Conservation (phyloP, 208 protist genomes). For the Paratrypanosoma confusum region DNA sequence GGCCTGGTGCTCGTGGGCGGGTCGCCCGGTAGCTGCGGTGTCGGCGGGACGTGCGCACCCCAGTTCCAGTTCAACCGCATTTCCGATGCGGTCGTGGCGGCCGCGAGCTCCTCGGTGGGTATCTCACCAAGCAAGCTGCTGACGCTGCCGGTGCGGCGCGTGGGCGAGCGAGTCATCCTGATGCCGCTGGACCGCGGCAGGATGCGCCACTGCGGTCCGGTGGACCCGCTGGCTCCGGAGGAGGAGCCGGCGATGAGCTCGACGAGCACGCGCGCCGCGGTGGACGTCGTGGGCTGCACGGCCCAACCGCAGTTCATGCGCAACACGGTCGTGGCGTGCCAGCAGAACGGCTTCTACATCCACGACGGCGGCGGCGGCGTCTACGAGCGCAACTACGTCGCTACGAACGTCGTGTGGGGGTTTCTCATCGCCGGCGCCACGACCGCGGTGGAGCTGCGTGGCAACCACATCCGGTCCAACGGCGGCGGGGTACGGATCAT, state of each 20-base stretch:
- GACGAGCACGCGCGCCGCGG: conserved; percentile 7
- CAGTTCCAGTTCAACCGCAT: conserved; percentile 23
- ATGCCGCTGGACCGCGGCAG: conserved; percentile 7
- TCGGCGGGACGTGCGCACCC: conserved; percentile 7
- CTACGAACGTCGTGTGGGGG: conserved; percentile 30
- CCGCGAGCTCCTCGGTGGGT: neutral
- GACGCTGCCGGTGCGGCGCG: conserved; percentile 16
- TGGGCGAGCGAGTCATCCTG: conserved; percentile 14
- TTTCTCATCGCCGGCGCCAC: conserved; percentile 22
- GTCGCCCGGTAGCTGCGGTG: conserved; percentile 5
- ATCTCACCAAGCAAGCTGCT: conserved; percentile 20
- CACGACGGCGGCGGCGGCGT: conserved; percentile 8
- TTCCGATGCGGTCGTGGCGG: conserved; percentile 10
- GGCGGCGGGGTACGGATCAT: conserved; percentile 17
- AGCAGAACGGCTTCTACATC: conserved; percentile 19
- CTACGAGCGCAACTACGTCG: conserved; percentile 31
- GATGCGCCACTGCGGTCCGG: conserved; percentile 2
- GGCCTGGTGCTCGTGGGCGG: conserved; percentile 20
- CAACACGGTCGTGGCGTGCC: conserved; percentile 21
- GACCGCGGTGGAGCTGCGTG: conserved; percentile 8
- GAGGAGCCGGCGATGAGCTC: neutral
- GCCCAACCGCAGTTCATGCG: conserved; percentile 16
- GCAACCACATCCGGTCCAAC: neutral
- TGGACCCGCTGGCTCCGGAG: too few species aligned
- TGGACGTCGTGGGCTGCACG: conserved; percentile 12